Evolutionary conservation across 768 basidiomycete genomes (phyloP).

Genomic region (Amanita polypyramis): DNA sequence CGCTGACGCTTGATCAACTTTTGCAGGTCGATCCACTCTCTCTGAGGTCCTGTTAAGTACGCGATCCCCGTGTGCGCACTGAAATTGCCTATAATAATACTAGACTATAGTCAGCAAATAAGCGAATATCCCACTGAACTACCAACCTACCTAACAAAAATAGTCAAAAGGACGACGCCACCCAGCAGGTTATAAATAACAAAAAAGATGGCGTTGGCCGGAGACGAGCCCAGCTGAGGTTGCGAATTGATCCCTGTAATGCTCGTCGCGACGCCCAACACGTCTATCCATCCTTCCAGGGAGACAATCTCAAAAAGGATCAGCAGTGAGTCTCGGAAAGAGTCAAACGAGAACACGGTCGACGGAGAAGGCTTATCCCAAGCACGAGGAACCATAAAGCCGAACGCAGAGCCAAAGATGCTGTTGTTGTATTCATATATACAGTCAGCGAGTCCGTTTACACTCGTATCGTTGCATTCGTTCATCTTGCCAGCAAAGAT

Average conservation of each 20-base stretch:
- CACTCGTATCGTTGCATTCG: conserved; percentile 64
- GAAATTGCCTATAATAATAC: conserved; percentile 95
- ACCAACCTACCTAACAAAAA: conserved; percentile 74
- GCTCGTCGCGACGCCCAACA: conserved; percentile 71
- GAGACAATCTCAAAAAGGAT: conserved; percentile 97
- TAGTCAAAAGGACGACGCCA: conserved; percentile 78
- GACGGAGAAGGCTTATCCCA: conserved; percentile 84
- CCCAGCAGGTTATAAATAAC: conserved; percentile 87
- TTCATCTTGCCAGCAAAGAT: conserved; percentile 85
- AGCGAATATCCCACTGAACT: not conserved
- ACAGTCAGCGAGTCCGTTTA: conserved; percentile 52
- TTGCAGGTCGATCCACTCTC: conserved; percentile 90
- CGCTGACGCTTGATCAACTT: conserved; percentile 80
- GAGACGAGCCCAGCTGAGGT: conserved; percentile 60
- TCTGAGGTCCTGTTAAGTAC: conserved; percentile 74
- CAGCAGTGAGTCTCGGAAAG: conserved; percentile 69
- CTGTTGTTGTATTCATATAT: conserved; percentile 63
- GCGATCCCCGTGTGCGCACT: conserved; percentile 79
- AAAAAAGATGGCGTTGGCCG: conserved; percentile 85
- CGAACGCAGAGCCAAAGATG: conserved; percentile 48
- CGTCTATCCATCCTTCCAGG: conserved; percentile 95
- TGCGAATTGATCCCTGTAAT: conserved; percentile 64
- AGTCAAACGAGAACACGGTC: conserved; percentile 84
- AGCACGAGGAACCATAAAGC: conserved; percentile 71
- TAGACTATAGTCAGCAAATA: conserved; percentile 21